Evolutionary conservation across 202 grass and related monocot genomes (phyloP).

Genomic region (Dendrocalamus latiflorus): DNA sequence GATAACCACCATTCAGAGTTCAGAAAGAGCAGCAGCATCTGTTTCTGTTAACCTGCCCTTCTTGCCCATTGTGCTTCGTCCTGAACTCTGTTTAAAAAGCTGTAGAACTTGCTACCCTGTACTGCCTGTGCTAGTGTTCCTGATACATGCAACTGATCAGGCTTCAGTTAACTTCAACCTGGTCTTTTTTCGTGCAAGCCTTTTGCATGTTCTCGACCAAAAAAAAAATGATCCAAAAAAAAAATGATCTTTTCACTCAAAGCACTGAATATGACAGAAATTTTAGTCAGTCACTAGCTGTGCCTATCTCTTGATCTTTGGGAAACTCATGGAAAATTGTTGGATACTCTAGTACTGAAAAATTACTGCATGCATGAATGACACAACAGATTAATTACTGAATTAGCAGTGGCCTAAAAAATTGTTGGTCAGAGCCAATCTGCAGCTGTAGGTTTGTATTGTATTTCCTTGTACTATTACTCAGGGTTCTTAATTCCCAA

Average conservation of each 20-base stretch:
- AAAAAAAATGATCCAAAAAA: no score
- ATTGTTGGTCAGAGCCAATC: not conserved
- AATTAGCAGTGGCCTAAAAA: not conserved
- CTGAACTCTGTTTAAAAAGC: not conserved
- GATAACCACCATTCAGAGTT: not conserved
- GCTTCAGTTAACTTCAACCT: not conserved
- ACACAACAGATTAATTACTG: not conserved
- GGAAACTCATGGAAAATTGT: not conserved
- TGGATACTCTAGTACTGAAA: not conserved
- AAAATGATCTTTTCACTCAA: not conserved
- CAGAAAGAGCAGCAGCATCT: not conserved
- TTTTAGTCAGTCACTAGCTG: not conserved
- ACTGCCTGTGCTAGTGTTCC: not conserved
- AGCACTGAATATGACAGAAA: not conserved
- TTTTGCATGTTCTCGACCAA: no score
- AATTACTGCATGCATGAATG: not conserved
- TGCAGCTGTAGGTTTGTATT: slow-evolving; percentile 12
- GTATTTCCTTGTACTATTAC: slow-evolving; percentile 1
- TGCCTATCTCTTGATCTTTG: not conserved
- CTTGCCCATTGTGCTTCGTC: not conserved
- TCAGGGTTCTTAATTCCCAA: slow-evolving; percentile 2
- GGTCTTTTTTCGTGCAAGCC: not conserved
- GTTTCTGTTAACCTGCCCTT: no score
- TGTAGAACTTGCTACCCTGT: not conserved
- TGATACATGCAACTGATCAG: not conserved